These are phyloP conservation scores for Trematosphaeria pertusa DNA, from an alignment of 2,329 filamentous ascomycete genomes.

Conservation along the genomic window DNA sequence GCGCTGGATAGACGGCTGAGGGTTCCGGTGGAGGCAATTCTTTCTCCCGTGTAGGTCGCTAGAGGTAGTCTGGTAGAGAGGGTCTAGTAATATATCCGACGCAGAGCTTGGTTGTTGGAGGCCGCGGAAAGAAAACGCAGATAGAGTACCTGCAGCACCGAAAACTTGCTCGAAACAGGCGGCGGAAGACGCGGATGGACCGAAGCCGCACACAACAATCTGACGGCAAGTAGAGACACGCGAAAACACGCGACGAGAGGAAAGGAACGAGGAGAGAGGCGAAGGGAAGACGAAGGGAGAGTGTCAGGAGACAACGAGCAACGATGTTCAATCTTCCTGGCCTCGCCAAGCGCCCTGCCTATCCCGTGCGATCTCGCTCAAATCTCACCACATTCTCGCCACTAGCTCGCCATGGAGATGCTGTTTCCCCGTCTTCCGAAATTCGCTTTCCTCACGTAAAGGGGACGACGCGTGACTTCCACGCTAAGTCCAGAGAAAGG, in stretches of 20 bases:
- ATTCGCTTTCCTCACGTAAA: not conserved
- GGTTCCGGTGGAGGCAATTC: no score
- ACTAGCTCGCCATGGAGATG: conserved; percentile 9
- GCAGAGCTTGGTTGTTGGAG: conserved; percentile 1
- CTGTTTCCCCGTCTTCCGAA: conserved; percentile 12
- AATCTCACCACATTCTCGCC: not conserved
- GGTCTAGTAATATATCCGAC: conserved; percentile 17
- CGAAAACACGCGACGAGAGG: not conserved
- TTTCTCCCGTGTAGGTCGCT: no score
- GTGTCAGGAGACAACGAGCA: conserved; percentile 17
- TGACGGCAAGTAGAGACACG: no score
- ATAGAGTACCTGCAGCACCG: not conserved
- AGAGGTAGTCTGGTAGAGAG: no score
- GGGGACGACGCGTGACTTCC: no score
- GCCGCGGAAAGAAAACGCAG: not conserved
- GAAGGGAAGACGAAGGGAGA: conserved; percentile 5
- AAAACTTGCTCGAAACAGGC: not conserved
- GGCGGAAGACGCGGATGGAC: conserved; percentile 9
- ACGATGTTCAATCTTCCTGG: conserved; percentile 6
- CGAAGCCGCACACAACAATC: conserved; percentile 3
- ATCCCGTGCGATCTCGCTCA: no score
- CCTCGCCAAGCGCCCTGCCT: conserved; percentile 12
- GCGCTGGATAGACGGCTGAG: not conserved
- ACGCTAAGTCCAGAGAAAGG: no score
- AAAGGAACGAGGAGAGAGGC: conserved; percentile 3